phyloP scores from a whole-genome alignment of 352 stramenopile species.

The Phytophthora ohioensis region DNA sequence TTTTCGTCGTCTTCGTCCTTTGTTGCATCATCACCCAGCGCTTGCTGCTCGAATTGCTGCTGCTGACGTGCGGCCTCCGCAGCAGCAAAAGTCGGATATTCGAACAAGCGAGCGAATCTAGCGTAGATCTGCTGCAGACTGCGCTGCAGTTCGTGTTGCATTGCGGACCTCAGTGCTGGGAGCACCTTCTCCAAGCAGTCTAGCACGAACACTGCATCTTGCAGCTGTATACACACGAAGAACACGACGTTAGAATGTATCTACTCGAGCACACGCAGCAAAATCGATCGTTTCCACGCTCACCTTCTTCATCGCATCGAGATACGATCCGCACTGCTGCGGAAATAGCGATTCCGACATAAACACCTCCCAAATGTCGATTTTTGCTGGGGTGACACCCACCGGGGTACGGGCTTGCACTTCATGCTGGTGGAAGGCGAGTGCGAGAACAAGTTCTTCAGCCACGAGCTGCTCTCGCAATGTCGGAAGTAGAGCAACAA shows the following conservation, averaged over 20 bases:
- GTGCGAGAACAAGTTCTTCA: conserved; percentile 47
- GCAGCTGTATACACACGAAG: conserved; percentile 31
- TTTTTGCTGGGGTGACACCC: not conserved
- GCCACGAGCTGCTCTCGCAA: conserved; percentile 38
- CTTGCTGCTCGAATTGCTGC: conserved; percentile 30
- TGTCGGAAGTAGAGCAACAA: conserved; percentile 39
- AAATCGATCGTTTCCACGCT: not conserved
- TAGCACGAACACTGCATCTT: conserved; percentile 49
- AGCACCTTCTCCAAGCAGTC: conserved; percentile 45
- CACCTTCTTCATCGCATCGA: conserved; percentile 56
- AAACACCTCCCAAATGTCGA: conserved; percentile 45
- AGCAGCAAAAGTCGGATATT: conserved; percentile 40
- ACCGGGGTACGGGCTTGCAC: conserved; percentile 9
- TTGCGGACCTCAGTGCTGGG: conserved; percentile 13
- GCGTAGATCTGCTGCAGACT: conserved; percentile 47
- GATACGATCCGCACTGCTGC: conserved; percentile 35
- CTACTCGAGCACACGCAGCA: not conserved
- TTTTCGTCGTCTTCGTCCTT: conserved; percentile 12
- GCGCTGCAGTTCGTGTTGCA: conserved; percentile 39
- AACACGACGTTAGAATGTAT: conserved; percentile 8
- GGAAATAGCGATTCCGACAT: conserved; percentile 41
- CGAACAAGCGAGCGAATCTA: conserved; percentile 36
- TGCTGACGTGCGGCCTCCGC: conserved; percentile 22
- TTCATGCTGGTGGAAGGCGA: conserved; percentile 55
- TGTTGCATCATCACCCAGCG: not conserved